Base-by-base conservation (phyloP, 2,329 filamentous ascomycete species). In the Neurospora sp. region DNA sequence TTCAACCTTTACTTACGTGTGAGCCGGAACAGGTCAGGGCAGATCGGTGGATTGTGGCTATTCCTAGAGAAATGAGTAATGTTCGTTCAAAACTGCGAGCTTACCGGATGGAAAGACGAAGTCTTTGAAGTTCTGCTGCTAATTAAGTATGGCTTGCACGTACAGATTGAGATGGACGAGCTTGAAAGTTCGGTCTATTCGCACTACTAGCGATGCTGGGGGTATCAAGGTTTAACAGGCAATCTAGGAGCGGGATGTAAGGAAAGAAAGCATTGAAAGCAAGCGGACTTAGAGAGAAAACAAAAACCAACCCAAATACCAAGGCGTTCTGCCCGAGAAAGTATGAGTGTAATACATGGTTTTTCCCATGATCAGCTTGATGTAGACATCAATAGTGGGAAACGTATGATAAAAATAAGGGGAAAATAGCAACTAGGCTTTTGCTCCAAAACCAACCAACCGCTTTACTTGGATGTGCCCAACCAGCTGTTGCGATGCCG, bases 41-140 rank as follows among this genome's bases (percentile, higher is more conserved):
- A 28, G 72, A 70, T 40, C 67, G 71, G 23, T 73, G 71, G 36
- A 72, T 73, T 43, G 52, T 74, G n/a, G 40, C 33, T 69, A 39
- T 71, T 33, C 68, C 69, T 67, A 67, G 71, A 12, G 39, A 71
- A 71, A 71, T 71, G 73, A 46, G 41, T 70, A 1, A 40, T 28
- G 36, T 71, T 33, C 1, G 28, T 8, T 57, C 71, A 66, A 41
- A 70, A 74, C 43, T 62, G 6, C 17, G 19, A 40, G 36, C 67
- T 41, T 66, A 41, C 71, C 71, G 1, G 3, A 17, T 15, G n/a
- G 8, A 11, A 46, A 8, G 8, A 11, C 8, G 8, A 43, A 43
- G 41, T 19, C 17, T 19, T 4, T 11, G 6, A 10, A n/a, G 41
- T 46, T 46, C 41, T 46, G 41, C 41, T 11, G 3, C 41, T 46